These are phyloP conservation scores for Polygonum maritimum DNA, from an alignment of 148 eudicot species.

Conservation along the genomic window DNA sequence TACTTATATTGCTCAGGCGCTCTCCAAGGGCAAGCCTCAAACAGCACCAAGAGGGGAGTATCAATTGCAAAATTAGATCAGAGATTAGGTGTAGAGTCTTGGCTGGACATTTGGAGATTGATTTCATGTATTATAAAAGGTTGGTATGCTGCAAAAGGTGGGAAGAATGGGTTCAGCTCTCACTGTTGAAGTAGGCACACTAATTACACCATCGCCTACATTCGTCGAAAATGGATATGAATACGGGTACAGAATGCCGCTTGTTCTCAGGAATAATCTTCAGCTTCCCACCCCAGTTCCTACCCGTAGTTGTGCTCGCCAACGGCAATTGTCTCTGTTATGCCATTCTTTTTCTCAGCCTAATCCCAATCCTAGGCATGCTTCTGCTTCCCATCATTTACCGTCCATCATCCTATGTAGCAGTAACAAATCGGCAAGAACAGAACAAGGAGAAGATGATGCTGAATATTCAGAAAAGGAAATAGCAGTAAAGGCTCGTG, in stretches of 20 bases:
- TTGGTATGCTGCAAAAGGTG: slow-evolving; percentile 6
- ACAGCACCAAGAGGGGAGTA: not conserved
- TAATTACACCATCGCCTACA: not conserved
- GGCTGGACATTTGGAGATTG: not conserved
- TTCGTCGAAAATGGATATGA: not conserved
- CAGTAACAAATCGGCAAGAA: not conserved
- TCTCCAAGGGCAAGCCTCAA: not conserved
- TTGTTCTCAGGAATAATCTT: slow-evolving; percentile 3
- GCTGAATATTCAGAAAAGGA: not conserved
- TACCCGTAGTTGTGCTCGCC: not conserved
- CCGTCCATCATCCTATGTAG: not conserved
- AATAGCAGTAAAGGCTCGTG: slow-evolving; percentile 10
- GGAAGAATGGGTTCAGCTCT: slow-evolving; percentile 9
- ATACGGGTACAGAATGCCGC: not conserved
- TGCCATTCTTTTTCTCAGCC: not conserved
- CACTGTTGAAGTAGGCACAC: slow-evolving; percentile 3
- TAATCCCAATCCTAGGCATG: not conserved
- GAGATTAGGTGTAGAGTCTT: not conserved
- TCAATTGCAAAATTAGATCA: not conserved
- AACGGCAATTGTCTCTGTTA: slow-evolving; percentile 3
- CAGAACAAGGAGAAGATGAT: not conserved
- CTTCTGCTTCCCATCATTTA: not conserved
- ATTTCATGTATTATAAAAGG: not conserved
- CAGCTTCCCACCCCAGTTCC: not conserved
- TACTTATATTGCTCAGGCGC: not conserved